A percentile compares a stretch with the other conserved stretches of the same genome.
These are phyloP conservation scores for Sanghuangporus baumii DNA, from an alignment of 1,284 basidiomycete genomes.

Conservation along the genomic window DNA sequence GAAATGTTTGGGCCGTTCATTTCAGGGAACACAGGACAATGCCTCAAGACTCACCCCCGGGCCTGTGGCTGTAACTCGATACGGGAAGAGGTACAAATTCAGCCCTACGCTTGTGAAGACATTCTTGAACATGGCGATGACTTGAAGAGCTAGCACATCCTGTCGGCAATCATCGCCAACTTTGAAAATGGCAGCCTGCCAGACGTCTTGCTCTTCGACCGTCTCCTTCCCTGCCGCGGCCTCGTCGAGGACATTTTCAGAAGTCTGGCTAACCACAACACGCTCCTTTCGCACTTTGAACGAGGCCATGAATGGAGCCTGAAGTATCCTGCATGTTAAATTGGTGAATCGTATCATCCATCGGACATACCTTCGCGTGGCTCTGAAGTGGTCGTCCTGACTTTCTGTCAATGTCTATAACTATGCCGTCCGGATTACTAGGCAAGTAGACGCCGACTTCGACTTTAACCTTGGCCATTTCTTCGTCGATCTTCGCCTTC, in stretches of 20 bases:
- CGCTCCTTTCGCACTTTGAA: slow-evolving; percentile 94
- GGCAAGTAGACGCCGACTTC: slow-evolving; percentile 95
- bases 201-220: slow-evolving; percentile 78
- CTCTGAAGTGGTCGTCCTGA: slow-evolving; percentile 95
- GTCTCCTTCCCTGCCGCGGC: slow-evolving; percentile 53
- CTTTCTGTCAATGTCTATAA: slow-evolving; percentile 95
- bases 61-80: slow-evolving; percentile 94
- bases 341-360: background rate
- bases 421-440: slow-evolving; percentile 94
- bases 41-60: slow-evolving; percentile 67
- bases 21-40: slow-evolving; percentile 4
- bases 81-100: slow-evolving; percentile 91
- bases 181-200: slow-evolving; percentile 99
- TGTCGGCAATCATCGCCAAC: slow-evolving; percentile 99
- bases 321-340: background rate
- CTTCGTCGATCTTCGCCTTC: slow-evolving; percentile 97
- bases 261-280: slow-evolving; percentile 53
- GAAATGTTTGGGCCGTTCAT: background rate
- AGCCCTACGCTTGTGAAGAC: slow-evolving; percentile 89
- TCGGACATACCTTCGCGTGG: slow-evolving; percentile 81
- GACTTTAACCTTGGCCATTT: slow-evolving; percentile 95
- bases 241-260: slow-evolving; percentile 64
- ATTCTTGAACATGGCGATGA: slow-evolving; percentile 99
- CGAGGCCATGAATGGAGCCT: slow-evolving; percentile 99
- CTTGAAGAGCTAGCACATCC: slow-evolving; percentile 92